Percentiles rank a stretch among this genome's conserved stretches.
Conservation (phyloP, 805 yeast genomes). For the Candida mattraensis region DNA sequence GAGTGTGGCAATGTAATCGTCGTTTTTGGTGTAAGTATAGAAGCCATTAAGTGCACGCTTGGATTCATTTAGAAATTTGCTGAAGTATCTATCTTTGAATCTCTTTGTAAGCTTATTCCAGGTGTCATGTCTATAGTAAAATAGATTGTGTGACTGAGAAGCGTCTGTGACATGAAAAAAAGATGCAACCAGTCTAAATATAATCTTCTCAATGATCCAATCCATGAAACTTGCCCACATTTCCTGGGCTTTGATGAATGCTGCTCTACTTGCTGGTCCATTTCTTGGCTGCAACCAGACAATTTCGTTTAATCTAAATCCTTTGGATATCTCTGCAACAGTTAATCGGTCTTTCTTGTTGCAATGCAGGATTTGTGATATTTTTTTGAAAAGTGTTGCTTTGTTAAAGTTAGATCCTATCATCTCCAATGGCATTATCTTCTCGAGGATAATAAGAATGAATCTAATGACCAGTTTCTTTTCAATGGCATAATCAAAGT, state of each 20-base stretch:
- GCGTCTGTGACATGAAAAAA: slow-evolving; percentile 71
- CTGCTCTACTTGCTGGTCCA: slow-evolving; percentile 40
- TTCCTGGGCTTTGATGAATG: slow-evolving; percentile 36
- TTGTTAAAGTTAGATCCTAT: slow-evolving; percentile 58
- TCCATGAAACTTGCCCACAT: slow-evolving; percentile 43
- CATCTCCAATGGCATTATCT: slow-evolving; percentile 48
- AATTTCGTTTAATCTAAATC: slow-evolving; percentile 45
- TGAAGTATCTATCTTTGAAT: slow-evolving; percentile 45
- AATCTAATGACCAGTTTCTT: slow-evolving; percentile 41
- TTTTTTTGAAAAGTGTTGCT: slow-evolving; percentile 34
- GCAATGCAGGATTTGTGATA: slow-evolving; percentile 40
- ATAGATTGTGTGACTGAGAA: slow-evolving; percentile 38
- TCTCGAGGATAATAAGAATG: slow-evolving; percentile 42
- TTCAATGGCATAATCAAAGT: slow-evolving; percentile 35
- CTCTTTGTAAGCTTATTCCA: slow-evolving; percentile 51
- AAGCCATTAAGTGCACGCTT: slow-evolving; percentile 14
- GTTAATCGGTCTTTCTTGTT: slow-evolving; percentile 38
- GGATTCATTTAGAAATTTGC: slow-evolving; percentile 34
- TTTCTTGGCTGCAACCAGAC: slow-evolving; percentile 49
- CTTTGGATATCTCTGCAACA: slow-evolving; percentile 33
- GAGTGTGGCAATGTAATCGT: slow-evolving; percentile 39
- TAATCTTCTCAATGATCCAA: slow-evolving; percentile 57
- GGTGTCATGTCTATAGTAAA: slow-evolving; percentile 55
- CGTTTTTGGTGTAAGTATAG: slow-evolving; percentile 21
- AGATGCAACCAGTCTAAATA: slow-evolving; percentile 46